Evolutionary conservation across 2,329 filamentous ascomycete species (phyloP).

Genomic region (Stagonosporopsis tanaceti): DNA sequence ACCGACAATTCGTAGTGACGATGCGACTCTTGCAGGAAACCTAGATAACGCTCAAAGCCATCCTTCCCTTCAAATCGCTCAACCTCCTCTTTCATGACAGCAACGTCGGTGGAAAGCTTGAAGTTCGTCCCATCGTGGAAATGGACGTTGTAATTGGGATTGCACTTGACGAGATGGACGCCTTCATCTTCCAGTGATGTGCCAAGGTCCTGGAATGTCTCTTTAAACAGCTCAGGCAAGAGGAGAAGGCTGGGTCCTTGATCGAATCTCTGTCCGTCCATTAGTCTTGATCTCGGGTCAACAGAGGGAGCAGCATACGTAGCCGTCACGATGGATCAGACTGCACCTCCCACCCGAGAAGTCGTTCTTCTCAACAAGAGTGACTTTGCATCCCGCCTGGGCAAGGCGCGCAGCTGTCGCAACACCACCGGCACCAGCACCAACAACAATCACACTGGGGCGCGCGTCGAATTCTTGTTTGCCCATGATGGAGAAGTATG

Average conservation of each 20-base stretch:
- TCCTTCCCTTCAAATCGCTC: slow-evolving; percentile 76
- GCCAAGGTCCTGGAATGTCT: slow-evolving; percentile 73
- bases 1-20: slow-evolving; percentile 74
- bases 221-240: slow-evolving; percentile 73
- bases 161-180: slow-evolving; percentile 74
- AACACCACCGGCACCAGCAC: slow-evolving; percentile 75
- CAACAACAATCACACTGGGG: slow-evolving; percentile 52
- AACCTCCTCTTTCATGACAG: slow-evolving; percentile 74
- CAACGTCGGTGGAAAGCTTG: slow-evolving; percentile 70
- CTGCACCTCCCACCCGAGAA: slow-evolving; percentile 77
- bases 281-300: slow-evolving; percentile 6
- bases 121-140: slow-evolving; percentile 73
- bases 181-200: slow-evolving; percentile 71
- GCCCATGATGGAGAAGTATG: slow-evolving; percentile 14
- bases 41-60: slow-evolving; percentile 74
- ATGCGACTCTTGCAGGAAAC: slow-evolving; percentile 72
- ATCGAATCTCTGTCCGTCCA: slow-evolving; percentile 66
- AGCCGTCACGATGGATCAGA: slow-evolving; percentile 66
- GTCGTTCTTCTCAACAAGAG: slow-evolving; percentile 78
- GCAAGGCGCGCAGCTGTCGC: slow-evolving; percentile 76
- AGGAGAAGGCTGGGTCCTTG: slow-evolving; percentile 78
- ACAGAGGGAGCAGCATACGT: slow-evolving; percentile 51
- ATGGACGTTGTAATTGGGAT: slow-evolving; percentile 78
- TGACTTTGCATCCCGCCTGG: slow-evolving; percentile 74
- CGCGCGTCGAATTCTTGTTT: slow-evolving; percentile 22